Base-by-base conservation (phyloP, 331 rosid species). In the Prunus yedoensis region DNA sequence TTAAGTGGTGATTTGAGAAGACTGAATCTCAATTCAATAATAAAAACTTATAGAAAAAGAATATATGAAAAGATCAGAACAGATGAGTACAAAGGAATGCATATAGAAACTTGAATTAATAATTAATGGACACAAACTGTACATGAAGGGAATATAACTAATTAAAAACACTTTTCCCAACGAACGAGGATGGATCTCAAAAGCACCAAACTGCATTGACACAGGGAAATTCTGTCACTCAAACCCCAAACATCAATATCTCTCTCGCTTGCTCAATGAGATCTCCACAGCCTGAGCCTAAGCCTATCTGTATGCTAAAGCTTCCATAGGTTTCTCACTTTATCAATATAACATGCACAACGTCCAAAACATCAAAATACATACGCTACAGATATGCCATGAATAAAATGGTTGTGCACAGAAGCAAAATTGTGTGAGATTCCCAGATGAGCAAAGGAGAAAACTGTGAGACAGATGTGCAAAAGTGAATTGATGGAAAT, bases 101-200 rank as follows among this genome's bases (percentile, higher is more conserved):
- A 21, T 62, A 23, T 56, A 14, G 20, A 15, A 25, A 47, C 17
- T 17, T 62, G 60, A 70, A 38, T 43, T n/a, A 57, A 75, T 43
- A 21, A 60, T 47, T 47, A 10, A 2, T 47, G 62, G 50, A 74
- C 49, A 64, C 43, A 21, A 64, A 64, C 16, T 35, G 27, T 10
- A 35, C 49, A 32, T 64, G 49, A 35, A 64, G 8, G 30, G 52
- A 18, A 54, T 68, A 35, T 50, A 51, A 51, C 10, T 23, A 59
- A 21, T 12, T 10, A 1, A 62, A 17, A 47, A 35, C 53, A 56
- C 69, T 8, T 30, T 66, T 73, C 58, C 78, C 83, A 18, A 50
- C 4, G 70, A 49, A 60, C 28, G 70, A 74, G 60, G 60, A 60
- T 74, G 70, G 77, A 74, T 61, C 77, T 74, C 77, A 61, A 67